Evolutionary conservation across 441 rosid species (phyloP).

Genomic region (Eutrema salsugineum): DNA sequence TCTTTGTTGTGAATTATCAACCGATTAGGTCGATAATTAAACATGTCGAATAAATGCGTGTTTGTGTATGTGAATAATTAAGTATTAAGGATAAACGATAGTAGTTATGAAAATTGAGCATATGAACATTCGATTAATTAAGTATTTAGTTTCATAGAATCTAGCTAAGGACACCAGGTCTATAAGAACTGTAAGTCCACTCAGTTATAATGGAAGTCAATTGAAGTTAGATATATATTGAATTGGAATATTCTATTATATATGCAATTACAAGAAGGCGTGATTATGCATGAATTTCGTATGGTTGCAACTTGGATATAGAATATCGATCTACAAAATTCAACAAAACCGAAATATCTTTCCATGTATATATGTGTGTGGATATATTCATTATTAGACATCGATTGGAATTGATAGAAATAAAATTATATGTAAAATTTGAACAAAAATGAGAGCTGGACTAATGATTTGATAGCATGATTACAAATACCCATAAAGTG

Average conservation of each 20-base stretch:
- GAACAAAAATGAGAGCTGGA: neutral
- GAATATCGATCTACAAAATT: neutral
- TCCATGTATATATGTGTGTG: neutral
- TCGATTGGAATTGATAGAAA: neutral
- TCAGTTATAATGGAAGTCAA: neutral
- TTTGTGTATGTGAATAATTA: neutral
- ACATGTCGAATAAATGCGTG: neutral
- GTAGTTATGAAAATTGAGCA: neutral
- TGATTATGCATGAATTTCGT: neutral
- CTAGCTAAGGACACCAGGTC: neutral
- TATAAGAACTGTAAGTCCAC: neutral
- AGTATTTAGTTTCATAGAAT: neutral
- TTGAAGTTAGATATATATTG: neutral
- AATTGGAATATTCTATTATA: neutral
- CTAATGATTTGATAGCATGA: conserved; percentile 6
- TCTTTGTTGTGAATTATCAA: neutral
- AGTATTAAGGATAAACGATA: neutral
- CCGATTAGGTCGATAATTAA: no score
- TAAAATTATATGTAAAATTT: neutral
- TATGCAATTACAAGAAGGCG: neutral
- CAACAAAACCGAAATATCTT: neutral
- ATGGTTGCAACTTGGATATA: neutral
- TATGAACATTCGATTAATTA: neutral
- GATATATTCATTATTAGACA: neutral
- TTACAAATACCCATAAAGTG: no score